phyloP scores from a whole-genome alignment of 2,329 filamentous ascomycete genomes.

The Penicillium vulpinum region DNA sequence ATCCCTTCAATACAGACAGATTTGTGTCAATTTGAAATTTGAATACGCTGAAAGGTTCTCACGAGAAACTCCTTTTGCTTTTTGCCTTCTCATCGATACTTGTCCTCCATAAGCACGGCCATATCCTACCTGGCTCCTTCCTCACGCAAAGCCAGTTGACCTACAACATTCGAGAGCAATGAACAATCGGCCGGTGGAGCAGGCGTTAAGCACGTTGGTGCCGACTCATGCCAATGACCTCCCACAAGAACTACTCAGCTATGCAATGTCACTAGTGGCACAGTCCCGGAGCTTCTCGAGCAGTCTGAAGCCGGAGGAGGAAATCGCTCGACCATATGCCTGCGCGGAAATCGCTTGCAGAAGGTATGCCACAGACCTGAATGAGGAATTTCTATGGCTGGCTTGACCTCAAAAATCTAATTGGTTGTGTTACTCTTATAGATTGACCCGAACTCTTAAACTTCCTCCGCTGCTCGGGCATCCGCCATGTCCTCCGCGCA shows the following conservation, averaged over 20 bases:
- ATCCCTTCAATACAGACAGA: slow-evolving; percentile 1
- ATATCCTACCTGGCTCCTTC: neutral
- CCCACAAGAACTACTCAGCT: slow-evolving; percentile 67
- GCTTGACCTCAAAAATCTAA: neutral
- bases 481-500: slow-evolving; percentile 73
- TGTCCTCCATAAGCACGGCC: neutral
- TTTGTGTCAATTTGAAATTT: neutral
- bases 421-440: slow-evolving; percentile 34
- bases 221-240: slow-evolving; percentile 69
- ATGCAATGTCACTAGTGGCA: slow-evolving; percentile 71
- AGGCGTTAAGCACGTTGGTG: slow-evolving; percentile 70
- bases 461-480: slow-evolving; percentile 73
- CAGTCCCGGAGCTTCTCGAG: slow-evolving; percentile 77
- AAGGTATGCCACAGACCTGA: slow-evolving; percentile 53
- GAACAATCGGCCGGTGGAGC: slow-evolving; percentile 70
- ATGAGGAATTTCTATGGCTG: neutral
- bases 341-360: slow-evolving; percentile 90
- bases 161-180: slow-evolving; percentile 47
- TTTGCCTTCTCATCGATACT: too few relatives aligned
- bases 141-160: neutral
- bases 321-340: slow-evolving; percentile 79
- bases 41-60: neutral
- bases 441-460: slow-evolving; percentile 72
- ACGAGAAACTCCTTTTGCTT: neutral
- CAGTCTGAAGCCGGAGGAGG: slow-evolving; percentile 79